Conservation (phyloP, 192 early-diverging fungal species). For the Linnemannia hyalina region DNA sequence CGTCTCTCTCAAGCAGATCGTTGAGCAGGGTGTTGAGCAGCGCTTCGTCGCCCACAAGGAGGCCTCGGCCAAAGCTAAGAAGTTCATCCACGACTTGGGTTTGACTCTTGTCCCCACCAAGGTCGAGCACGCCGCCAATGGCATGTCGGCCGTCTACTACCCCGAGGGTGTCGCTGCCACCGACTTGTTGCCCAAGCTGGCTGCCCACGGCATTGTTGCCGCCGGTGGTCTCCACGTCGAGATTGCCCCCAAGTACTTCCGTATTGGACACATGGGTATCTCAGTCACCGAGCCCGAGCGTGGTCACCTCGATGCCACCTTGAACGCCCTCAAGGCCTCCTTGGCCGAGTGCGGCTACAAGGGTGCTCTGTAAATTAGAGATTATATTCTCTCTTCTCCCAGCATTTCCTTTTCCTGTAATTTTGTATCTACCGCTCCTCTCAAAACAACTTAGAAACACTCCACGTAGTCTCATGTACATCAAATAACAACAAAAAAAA, state of each 20-base stretch:
- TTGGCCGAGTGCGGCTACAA: constrained; percentile 69
- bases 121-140: constrained; percentile 71
- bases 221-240: constrained; percentile 91
- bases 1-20: constrained; percentile 80
- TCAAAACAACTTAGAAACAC: not conserved
- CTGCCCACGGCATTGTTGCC: constrained; percentile 83
- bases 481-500: constrained; percentile 3
- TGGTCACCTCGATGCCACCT: constrained; percentile 71
- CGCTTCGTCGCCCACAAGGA: constrained; percentile 82
- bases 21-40: constrained; percentile 71
- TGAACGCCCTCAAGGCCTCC: constrained; percentile 68
- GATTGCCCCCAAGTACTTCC: constrained; percentile 90
- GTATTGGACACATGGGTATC: constrained; percentile 90
- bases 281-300: constrained; percentile 75
- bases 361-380: constrained; percentile 28
- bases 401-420: not conserved
- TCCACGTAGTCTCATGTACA: constrained; percentile 7
- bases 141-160: constrained; percentile 88
- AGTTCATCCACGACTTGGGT: constrained; percentile 74
- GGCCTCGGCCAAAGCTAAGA: constrained; percentile 78
- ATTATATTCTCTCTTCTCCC: not conserved
- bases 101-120: constrained; percentile 75
- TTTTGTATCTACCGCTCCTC: not conserved
- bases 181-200: constrained; percentile 81
- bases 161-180: constrained; percentile 81